These are phyloP conservation scores for Fraxinus ornus DNA, from an alignment of 305 asterid genomes.

Conservation along the genomic window DNA sequence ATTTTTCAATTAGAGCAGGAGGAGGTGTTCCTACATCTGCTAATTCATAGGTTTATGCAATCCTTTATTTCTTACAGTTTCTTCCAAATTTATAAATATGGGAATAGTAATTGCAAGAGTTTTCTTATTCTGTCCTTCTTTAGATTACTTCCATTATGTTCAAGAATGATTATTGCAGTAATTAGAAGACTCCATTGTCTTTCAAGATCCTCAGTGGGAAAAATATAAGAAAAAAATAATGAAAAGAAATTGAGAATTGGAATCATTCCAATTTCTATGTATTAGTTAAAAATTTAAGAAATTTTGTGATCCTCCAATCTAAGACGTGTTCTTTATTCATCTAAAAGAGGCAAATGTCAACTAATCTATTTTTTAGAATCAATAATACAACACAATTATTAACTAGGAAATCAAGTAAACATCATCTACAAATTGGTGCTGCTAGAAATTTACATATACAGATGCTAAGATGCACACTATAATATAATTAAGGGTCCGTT, in stretches of 20 bases:
- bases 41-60: constrained; percentile 27
- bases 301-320: background rate
- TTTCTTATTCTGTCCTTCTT: background rate
- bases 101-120: background rate
- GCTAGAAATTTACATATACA: background rate
- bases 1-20: constrained; percentile 50
- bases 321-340: background rate
- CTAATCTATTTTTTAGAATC: background rate
- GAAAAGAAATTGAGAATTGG: background rate
- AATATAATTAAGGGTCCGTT: too few relatives aligned
- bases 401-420: background rate
- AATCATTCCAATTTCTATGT: background rate
- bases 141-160: background rate
- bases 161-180: background rate
- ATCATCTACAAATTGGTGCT: background rate
- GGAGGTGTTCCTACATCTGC: constrained; percentile 39
- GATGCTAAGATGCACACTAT: background rate
- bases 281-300: background rate
- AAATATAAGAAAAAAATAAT: too few relatives aligned
- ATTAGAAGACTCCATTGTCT: background rate
- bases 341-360: background rate
- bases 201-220: background rate
- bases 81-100: constrained; percentile 2
- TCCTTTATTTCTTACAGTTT: constrained; percentile 8
- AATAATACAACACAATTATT: background rate